Conservation (phyloP, 2,329 filamentous ascomycete species). For the Xylaria sp. region DNA sequence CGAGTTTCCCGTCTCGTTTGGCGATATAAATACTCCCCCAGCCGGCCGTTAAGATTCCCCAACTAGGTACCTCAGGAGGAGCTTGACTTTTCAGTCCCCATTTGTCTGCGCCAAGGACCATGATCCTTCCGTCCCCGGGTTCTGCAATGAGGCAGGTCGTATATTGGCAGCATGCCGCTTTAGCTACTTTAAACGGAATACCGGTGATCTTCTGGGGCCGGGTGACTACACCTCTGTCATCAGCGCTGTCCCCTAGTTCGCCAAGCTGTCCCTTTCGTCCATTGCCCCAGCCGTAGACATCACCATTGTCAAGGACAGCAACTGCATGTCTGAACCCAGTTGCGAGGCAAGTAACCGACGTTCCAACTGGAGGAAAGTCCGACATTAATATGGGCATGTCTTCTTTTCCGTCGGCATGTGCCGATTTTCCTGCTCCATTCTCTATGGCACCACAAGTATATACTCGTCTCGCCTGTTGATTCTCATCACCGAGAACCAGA, state of each 20-base stretch:
- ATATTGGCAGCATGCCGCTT: slow-evolving; percentile 75
- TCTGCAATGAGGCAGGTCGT: slow-evolving; percentile 69
- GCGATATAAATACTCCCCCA: slow-evolving; percentile 81
- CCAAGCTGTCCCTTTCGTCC: slow-evolving; percentile 82
- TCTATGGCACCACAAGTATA: slow-evolving; percentile 61
- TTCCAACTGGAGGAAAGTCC: slow-evolving; percentile 58
- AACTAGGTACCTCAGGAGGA: slow-evolving; percentile 49
- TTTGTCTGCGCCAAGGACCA: slow-evolving; percentile 70
- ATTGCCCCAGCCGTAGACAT: slow-evolving; percentile 83
- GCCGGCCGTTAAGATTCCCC: slow-evolving; percentile 67
- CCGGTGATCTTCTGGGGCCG: slow-evolving; percentile 56
- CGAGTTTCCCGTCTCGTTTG: slow-evolving; percentile 51
- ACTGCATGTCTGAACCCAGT: slow-evolving; percentile 76
- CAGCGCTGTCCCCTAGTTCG: slow-evolving; percentile 23
- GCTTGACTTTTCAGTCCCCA: slow-evolving; percentile 58
- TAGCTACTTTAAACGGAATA: slow-evolving; percentile 55
- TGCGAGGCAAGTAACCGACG: slow-evolving; percentile 57
- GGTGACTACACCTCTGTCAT: slow-evolving; percentile 43
- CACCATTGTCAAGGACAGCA: slow-evolving; percentile 65
- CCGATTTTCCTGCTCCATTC: background rate
- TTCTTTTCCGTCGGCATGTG: slow-evolving; percentile 50
- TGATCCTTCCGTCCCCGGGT: slow-evolving; percentile 51
- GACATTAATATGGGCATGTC: slow-evolving; percentile 39
- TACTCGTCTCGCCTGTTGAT: slow-evolving; percentile 43
- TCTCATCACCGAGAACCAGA: slow-evolving; percentile 46